Base-by-base conservation (phyloP, 148 eudicot genomes). In the Dysphania ambrosioides region DNA sequence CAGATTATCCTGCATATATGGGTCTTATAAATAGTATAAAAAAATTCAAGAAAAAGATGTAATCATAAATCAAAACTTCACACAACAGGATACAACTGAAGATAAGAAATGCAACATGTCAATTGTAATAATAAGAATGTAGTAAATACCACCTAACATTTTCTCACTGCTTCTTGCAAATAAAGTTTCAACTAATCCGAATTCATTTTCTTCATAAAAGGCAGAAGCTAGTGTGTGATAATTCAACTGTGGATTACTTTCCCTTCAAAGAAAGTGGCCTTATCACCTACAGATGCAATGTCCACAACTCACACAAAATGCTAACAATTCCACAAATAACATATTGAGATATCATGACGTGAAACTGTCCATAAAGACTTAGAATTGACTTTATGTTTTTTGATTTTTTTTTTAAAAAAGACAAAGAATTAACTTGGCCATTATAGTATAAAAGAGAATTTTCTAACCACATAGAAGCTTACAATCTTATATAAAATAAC, bases 151-250 rank as follows among this genome's bases (percentile, higher is more conserved):
- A n/a, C n/a, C n/a, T n/a, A n/a, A 78, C 0, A 51, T 42, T 66
- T 65, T 76, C 79, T 78, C 63, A 80, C 91, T 87, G 70, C 76
- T 77, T 67, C 72, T 79, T 74, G 83, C 87, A 41, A 79, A 79
- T 75, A 81, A 74, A 61, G 81, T 44, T 68, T 83, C 88, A 62
- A 59, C 61, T 73, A 82, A 77, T 73, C 76, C 72, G 79, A 81
- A 74, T 55, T 88, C 91, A 51, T 68, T 65, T 34, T 72, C 82
- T 12, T 90, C 97, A 80, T 85, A 94, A 47, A 91, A 84, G 82
- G 97, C 92, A 38, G 96, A 86, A 29, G 92, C 92, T 70, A 97
- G 97, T 27, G 82, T 88, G 59, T 94, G 97, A 77, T 87, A 91
- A 53, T 88, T 85, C 13, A 75, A 71, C 76, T 80, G 87, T 55